A percentile compares a stretch with the other conserved stretches of the same genome.
Conservation (phyloP, 148 eudicot genomes). For the Limonium bicolor region DNA sequence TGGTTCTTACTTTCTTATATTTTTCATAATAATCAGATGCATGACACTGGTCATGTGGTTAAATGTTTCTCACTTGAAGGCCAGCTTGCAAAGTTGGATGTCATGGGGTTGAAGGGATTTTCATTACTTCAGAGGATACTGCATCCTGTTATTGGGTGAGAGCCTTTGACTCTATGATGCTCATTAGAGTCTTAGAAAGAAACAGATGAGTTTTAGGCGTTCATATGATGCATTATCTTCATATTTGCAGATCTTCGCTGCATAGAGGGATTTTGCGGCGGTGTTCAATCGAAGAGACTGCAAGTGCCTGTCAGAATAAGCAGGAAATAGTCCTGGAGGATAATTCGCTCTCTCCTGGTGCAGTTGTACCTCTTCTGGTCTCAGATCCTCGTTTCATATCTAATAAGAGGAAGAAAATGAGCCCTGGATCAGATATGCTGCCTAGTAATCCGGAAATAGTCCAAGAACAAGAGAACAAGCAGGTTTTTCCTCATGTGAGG, state of each 20-base stretch:
- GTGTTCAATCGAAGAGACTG: constrained; percentile 17
- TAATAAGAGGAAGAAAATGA: constrained; percentile 10
- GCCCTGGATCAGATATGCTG: constrained; percentile 13
- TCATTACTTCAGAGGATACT: constrained; percentile 52
- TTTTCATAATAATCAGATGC: constrained; percentile 23
- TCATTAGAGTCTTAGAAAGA: too few relatives aligned
- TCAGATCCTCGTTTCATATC: constrained; percentile 49
- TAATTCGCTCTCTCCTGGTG: constrained; percentile 20
- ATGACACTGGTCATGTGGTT: constrained; percentile 26
- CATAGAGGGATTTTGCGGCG: constrained; percentile 10
- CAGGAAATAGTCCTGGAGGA: constrained; percentile 24
- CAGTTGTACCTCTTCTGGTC: constrained; percentile 35
- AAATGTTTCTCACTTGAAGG: constrained; percentile 57
- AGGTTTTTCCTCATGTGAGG: too few relatives aligned
- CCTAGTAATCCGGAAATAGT: too few relatives aligned
- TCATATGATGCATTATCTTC: not conserved
- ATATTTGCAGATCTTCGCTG: constrained; percentile 22
- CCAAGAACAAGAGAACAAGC: too few relatives aligned
- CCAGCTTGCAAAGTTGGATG: constrained; percentile 64
- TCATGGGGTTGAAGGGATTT: constrained; percentile 55
- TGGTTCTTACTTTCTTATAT: constrained; percentile 1
- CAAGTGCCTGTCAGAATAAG: constrained; percentile 10
- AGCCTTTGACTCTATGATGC: too few relatives aligned
- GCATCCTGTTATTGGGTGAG: constrained; percentile 47
- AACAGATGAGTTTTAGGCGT: too few relatives aligned